Percentiles rank a stretch among this genome's conserved stretches.
Conservation (phyloP, 352 stramenopile genomes). For the Peronosclerospora sorghi region DNA sequence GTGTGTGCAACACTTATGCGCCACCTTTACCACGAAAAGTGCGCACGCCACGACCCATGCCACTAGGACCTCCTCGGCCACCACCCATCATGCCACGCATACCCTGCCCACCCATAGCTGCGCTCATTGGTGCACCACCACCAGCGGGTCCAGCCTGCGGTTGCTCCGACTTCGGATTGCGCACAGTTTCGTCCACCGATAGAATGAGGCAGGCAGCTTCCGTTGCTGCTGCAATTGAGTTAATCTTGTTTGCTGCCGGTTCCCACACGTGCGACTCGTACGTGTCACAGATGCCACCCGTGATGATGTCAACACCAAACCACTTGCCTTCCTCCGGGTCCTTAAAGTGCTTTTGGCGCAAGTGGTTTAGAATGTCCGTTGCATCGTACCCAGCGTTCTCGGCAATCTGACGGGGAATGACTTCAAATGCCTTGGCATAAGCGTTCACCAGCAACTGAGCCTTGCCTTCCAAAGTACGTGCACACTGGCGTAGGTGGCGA, state of each 20-base stretch:
- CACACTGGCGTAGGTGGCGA: slow-evolving; percentile 84
- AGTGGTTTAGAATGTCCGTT: slow-evolving; percentile 95
- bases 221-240: slow-evolving; percentile 91
- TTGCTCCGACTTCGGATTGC: slow-evolving; percentile 96
- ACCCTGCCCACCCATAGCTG: slow-evolving; percentile 85
- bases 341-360: slow-evolving; percentile 95
- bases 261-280: slow-evolving; percentile 97
- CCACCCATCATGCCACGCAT: slow-evolving; percentile 87
- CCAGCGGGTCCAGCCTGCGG: slow-evolving; percentile 41
- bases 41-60: slow-evolving; percentile 67
- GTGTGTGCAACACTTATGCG: slow-evolving; percentile 31
- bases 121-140: slow-evolving; percentile 68
- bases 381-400: slow-evolving; percentile 98
- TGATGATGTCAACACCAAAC: slow-evolving; percentile 97
- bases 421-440: slow-evolving; percentile 96
- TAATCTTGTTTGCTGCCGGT: slow-evolving; percentile 98
- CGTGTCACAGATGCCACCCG: slow-evolving; percentile 96
- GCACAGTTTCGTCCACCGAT: slow-evolving; percentile 98
- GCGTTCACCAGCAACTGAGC: slow-evolving; percentile 93
- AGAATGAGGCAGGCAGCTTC: slow-evolving; percentile 98
- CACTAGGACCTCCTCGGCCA: slow-evolving; percentile 46
- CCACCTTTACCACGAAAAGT: slow-evolving; percentile 69
- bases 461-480: slow-evolving; percentile 95
- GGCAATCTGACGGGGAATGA: slow-evolving; percentile 95
- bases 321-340: slow-evolving; percentile 88